Evolutionary conservation across 441 rosid genomes (phyloP).

Genomic region (Erysimum pusillum): DNA sequence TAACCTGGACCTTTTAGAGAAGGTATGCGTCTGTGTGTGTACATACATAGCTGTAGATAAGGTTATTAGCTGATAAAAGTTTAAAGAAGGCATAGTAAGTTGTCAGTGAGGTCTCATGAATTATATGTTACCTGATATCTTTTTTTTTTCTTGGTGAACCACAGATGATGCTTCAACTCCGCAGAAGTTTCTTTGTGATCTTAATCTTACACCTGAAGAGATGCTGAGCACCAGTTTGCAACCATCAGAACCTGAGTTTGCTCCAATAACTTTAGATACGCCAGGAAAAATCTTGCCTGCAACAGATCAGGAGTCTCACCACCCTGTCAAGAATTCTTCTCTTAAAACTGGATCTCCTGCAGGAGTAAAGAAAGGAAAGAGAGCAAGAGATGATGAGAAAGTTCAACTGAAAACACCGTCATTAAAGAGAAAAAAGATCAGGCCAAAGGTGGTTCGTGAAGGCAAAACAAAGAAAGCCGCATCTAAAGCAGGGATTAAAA

Average conservation of each 20-base stretch:
- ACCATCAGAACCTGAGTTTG: constrained; percentile 10
- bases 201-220: constrained; percentile 42
- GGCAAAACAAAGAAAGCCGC: constrained; percentile 54
- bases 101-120: constrained; percentile 23
- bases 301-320: background rate
- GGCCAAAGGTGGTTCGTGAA: constrained; percentile 79
- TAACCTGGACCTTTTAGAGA: background rate
- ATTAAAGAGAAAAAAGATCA: constrained; percentile 71
- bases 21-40: background rate
- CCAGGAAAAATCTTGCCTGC: constrained; percentile 3
- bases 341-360: constrained; percentile 4
- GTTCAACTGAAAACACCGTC: constrained; percentile 36
- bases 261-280: constrained; percentile 24
- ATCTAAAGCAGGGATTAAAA: constrained; percentile 48
- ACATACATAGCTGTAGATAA: background rate
- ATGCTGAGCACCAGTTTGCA: background rate
- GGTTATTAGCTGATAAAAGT: background rate
- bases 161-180: constrained; percentile 28
- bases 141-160: background rate
- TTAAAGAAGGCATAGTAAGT: background rate
- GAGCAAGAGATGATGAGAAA: constrained; percentile 15
- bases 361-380: constrained; percentile 23
- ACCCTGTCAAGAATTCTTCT: background rate
- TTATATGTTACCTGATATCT: constrained; percentile 12
- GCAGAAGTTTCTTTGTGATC: constrained; percentile 22